Conservation (phyloP, 352 stramenopile genomes). For the Phytopythium helicoides region DNA sequence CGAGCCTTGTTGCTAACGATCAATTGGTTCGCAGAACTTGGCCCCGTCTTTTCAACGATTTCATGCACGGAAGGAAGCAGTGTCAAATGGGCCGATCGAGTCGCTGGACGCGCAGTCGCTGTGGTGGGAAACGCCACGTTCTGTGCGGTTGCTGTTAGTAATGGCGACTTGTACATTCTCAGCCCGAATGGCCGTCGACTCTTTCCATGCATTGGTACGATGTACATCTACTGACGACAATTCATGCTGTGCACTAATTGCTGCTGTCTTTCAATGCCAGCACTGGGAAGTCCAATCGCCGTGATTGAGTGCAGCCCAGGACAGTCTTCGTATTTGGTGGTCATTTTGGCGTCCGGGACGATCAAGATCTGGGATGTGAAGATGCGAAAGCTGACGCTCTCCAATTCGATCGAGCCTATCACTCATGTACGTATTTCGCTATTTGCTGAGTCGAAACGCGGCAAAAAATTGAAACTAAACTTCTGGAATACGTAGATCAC, state of each 20-base stretch:
- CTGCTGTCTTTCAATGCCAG: constrained; percentile 21
- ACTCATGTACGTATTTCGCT: constrained; percentile 28
- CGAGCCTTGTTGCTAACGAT: constrained; percentile 4
- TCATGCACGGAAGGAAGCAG: constrained; percentile 51
- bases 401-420: constrained; percentile 65
- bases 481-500: constrained; percentile 4
- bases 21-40: too few relatives aligned
- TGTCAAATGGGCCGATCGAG: constrained; percentile 79
- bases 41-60: constrained; percentile 69
- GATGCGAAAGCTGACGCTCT: constrained; percentile 42
- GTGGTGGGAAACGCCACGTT: constrained; percentile 64
- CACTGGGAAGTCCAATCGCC: constrained; percentile 57
- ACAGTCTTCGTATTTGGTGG: constrained; percentile 65
- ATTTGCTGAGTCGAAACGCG: not conserved
- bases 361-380: constrained; percentile 77
- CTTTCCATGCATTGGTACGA: constrained; percentile 75
- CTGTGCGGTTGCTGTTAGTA: constrained; percentile 57
- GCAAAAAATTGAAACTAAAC: not conserved
- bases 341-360: constrained; percentile 56
- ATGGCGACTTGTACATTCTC: constrained; percentile 67
- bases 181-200: constrained; percentile 60
- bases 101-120: constrained; percentile 56
- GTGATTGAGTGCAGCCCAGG: constrained; percentile 69
- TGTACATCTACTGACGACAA: not conserved
- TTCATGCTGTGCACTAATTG: not conserved